Base-by-base conservation (phyloP, 225 moss, liverwort and hornwort genomes). In the Takakia lepidozioides region DNA sequence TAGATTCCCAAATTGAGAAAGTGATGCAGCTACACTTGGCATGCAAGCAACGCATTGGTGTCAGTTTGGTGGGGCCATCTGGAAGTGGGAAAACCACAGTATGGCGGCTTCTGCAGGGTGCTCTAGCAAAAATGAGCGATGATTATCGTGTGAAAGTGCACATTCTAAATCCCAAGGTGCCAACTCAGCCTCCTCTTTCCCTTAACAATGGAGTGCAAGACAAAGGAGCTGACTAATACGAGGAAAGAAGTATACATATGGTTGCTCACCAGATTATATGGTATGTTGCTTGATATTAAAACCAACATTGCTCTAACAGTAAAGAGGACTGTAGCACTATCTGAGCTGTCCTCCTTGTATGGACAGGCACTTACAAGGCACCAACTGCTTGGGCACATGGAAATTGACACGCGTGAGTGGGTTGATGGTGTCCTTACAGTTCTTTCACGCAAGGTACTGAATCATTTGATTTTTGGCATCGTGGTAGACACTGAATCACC, bases 381-480 rank as follows among this genome's bases (percentile, higher is more conserved):
- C 41, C 61, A 68, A 22, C 56, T 68, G 22, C 48, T 68, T 21
- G 68, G 68, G 20, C 68, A 57, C 27, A 69, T 69, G 68, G 62
- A 69, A 21, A n/a, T n/a, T n/a, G 83, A 91, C 46, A 91, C 90
- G 13, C 81, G 83, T 22, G 90, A 91, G 50, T 91, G 90, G 90
- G 83, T 78, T 15, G 86, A 91, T 66, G 90, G 86, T n/a, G n/a
- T n/a, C n/a, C n/a, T n/a, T n/a, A n/a, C n/a, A n/a, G n/a, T n/a
- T n/a, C n/a, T n/a, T n/a, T n/a, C n/a, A n/a, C n/a, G n/a, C n/a
- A n/a, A n/a, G n/a, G n/a, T n/a, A n/a, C n/a, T n/a, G n/a, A n/a
- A n/a, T n/a, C n/a, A n/a, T n/a, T n/a, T n/a, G n/a, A n/a, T n/a
- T n/a, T n/a, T n/a, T n/a, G n/a, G n/a, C n/a, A n/a, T n/a, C n/a